Percentiles rank a stretch among this genome's conserved stretches.
Conservation (phyloP, 2,329 filamentous ascomycete genomes). For the Didymella segeticola region DNA sequence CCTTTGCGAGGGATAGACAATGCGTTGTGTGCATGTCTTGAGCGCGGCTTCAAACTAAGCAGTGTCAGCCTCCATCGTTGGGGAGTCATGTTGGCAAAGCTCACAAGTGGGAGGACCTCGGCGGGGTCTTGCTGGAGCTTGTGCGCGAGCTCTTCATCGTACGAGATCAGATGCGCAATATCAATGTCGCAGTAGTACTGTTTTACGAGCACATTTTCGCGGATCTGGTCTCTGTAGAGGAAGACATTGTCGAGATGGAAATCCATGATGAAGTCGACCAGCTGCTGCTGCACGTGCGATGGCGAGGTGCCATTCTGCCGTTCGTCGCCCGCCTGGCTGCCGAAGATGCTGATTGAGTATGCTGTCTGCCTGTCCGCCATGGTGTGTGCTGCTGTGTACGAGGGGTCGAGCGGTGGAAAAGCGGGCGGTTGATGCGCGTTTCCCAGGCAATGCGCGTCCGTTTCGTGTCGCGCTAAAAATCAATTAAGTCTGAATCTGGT, state of each 20-base stretch:
- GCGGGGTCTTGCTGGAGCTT: slow-evolving; percentile 86
- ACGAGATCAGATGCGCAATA: slow-evolving; percentile 92
- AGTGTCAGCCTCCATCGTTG: slow-evolving; percentile 21
- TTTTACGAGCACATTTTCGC: slow-evolving; percentile 92
- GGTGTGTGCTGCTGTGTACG: slow-evolving; percentile 22
- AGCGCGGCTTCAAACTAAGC: slow-evolving; percentile 86
- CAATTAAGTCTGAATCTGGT: slow-evolving; percentile 13
- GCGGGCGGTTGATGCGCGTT: slow-evolving; percentile 28
- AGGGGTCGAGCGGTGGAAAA: slow-evolving; percentile 19
- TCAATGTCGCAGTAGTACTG: slow-evolving; percentile 97
- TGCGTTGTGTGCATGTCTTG: slow-evolving; percentile 88
- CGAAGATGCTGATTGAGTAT: slow-evolving; percentile 83
- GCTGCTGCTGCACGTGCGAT: slow-evolving; percentile 70
- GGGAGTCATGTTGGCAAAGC: slow-evolving; percentile 32
- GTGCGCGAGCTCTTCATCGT: slow-evolving; percentile 93
- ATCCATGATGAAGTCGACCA: slow-evolving; percentile 90
- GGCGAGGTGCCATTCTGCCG: slow-evolving; percentile 41
- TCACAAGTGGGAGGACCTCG: slow-evolving; percentile 88
- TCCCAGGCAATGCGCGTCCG: slow-evolving; percentile 28
- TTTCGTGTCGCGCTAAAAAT: slow-evolving; percentile 10
- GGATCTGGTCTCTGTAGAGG: slow-evolving; percentile 94
- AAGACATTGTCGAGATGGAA: slow-evolving; percentile 95
- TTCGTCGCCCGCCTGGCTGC: slow-evolving; percentile 47
- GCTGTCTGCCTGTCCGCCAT: slow-evolving; percentile 77
- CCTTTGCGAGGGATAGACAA: slow-evolving; percentile 80